These are phyloP conservation scores for Suillus decipiens DNA, from an alignment of 768 basidiomycete genomes.

Conservation along the genomic window DNA sequence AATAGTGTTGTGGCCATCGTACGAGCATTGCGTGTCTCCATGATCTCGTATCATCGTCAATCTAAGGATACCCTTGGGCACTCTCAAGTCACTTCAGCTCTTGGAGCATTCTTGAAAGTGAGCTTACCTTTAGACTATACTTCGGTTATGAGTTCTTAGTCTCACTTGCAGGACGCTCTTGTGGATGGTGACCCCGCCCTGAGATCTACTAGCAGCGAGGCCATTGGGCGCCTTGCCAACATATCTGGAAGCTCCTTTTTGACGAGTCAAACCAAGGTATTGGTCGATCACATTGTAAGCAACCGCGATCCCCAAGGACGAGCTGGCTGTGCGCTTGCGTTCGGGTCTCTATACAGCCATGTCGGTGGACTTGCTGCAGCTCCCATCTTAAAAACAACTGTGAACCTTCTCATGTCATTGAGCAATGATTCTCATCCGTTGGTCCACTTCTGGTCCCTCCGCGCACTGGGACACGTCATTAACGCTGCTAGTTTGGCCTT, in stretches of 20 bases:
- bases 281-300: conserved; percentile 92
- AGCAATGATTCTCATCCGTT: conserved; percentile 95
- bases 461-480: conserved; percentile 83
- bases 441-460: conserved; percentile 93
- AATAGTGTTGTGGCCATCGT: conserved; percentile 79
- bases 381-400: conserved; percentile 91
- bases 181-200: conserved; percentile 79
- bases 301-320: conserved; percentile 92
- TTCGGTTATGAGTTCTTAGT: conserved; percentile 13
- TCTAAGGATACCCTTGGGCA: conserved; percentile 68
- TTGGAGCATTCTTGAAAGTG: conserved; percentile 81
- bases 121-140: conserved; percentile 16
- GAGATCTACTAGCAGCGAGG: conserved; percentile 80
- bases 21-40: conserved; percentile 63
- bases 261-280: conserved; percentile 81
- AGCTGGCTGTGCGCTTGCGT: conserved; percentile 91
- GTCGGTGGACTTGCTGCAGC: conserved; percentile 96
- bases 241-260: conserved; percentile 84
- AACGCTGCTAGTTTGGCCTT: conserved; percentile 92
- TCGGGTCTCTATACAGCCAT: conserved; percentile 88
- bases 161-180: conserved; percentile 61
- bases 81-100: conserved; percentile 55
- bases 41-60: conserved; percentile 53
- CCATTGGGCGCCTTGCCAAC: conserved; percentile 83
- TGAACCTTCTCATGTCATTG: conserved; percentile 93